Base-by-base conservation (phyloP, 2,329 filamentous ascomycete genomes). In the Pseudogymnoascus sp. region DNA sequence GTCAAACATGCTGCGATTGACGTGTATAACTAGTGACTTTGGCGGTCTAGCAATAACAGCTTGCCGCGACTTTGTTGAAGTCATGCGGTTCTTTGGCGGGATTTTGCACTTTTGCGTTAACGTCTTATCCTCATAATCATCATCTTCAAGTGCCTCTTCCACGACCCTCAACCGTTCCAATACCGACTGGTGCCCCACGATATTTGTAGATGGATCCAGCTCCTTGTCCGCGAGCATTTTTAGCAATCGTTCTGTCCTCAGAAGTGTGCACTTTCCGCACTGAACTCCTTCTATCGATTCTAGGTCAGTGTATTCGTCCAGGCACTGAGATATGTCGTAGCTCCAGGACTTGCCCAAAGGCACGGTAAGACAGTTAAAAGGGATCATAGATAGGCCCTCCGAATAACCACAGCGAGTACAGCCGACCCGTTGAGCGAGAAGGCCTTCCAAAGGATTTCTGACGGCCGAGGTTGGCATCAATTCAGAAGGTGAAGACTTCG, bases 1-100 rank as follows among this genome's bases (percentile, higher is more conserved):
- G 69, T 97, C 89, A 70, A 96, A 97, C 0, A 95, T 84, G 61
- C 93, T 97, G 42, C 95, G 85, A 71, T 97, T 97, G 73, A 97
- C 83, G 73, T 99, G 95, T 8, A 97, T 80, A 0, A 87, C 89
- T 13, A 99, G 79, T 63, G 89, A 90, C 66, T 87, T 86, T 1
- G 95, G 95, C 1, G 92, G 83, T 31, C 93, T 83, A 2, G 90
- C 92, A 68, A 99, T 84, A 11, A 93, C 90, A 9, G 90, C 88
- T 73, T 97, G 95, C 65, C 93, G 89, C 8, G 92, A 92, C 76
- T 99, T 99, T 4, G 89, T 96, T 15, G 88, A 87, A 19, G 83
- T 84, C 7, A 92, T 84, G 70, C 88, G 86, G 69, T 86, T 85
- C 69, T 88, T 86, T 9, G 86, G 78, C 0, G 80, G 79, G 66